Conservation (phyloP, 2,329 filamentous ascomycete genomes). For the Fusarium chlamydosporum region DNA sequence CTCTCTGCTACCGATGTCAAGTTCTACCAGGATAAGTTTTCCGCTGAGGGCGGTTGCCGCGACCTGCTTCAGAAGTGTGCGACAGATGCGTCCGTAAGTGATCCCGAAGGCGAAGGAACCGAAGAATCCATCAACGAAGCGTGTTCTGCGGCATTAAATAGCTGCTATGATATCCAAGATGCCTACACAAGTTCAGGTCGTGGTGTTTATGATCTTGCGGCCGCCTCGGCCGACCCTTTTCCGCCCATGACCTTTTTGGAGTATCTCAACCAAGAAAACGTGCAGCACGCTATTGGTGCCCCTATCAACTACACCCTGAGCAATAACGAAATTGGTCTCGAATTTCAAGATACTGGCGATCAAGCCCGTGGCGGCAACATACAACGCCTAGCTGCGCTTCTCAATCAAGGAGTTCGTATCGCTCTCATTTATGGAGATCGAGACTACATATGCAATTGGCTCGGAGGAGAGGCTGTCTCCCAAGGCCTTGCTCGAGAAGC, state of each 20-base stretch:
- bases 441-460: slow-evolving; percentile 76
- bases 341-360: slow-evolving; percentile 68
- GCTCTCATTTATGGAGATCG: slow-evolving; percentile 78
- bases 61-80: slow-evolving; percentile 68
- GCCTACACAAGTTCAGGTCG: slow-evolving; percentile 70
- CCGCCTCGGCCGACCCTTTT: slow-evolving; percentile 70
- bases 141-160: slow-evolving; percentile 66
- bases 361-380: slow-evolving; percentile 74
- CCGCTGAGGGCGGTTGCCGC: slow-evolving; percentile 63
- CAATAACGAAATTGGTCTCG: slow-evolving; percentile 62
- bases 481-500: slow-evolving; percentile 70
- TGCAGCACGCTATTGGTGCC: slow-evolving; percentile 73
- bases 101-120: slow-evolving; percentile 60
- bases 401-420: slow-evolving; percentile 75
- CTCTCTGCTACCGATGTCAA: slow-evolving; percentile 67
- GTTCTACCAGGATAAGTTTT: slow-evolving; percentile 59
- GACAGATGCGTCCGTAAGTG: slow-evolving; percentile 56
- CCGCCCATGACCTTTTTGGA: slow-evolving; percentile 72
- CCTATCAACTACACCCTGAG: slow-evolving; percentile 71
- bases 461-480: slow-evolving; percentile 82
- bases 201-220: slow-evolving; percentile 73
- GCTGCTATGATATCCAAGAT: slow-evolving; percentile 65
- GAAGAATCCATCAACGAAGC: slow-evolving; percentile 57
- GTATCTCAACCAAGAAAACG: slow-evolving; percentile 72
- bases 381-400: slow-evolving; percentile 70